Evolutionary conservation across 768 basidiomycete genomes (phyloP).

Genomic region (Termitomyces sp.): DNA sequence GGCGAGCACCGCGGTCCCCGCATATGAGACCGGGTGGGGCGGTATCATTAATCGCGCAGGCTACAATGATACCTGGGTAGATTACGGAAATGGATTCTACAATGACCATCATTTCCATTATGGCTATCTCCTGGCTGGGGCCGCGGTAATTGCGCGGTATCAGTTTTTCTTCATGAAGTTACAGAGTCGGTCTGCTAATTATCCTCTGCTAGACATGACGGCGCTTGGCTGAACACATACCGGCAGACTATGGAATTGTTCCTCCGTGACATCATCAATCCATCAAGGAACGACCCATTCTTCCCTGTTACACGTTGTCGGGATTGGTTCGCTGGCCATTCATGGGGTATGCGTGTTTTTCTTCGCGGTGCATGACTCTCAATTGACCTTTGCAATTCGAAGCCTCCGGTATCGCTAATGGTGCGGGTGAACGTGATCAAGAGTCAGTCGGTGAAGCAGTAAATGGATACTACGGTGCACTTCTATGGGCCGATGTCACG

Average conservation of each 20-base stretch:
- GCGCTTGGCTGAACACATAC: constrained; percentile 20
- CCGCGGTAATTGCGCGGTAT: constrained; percentile 26
- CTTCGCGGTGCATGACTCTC: not conserved
- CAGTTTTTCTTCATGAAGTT: not conserved
- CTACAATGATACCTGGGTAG: constrained; percentile 21
- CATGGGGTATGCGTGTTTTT: constrained; percentile 22
- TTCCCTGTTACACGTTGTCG: constrained; percentile 25
- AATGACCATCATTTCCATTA: constrained; percentile 33
- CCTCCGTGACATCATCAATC: constrained; percentile 28
- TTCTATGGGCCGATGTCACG: constrained; percentile 25
- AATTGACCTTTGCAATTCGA: not conserved
- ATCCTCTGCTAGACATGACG: constrained; percentile 15
- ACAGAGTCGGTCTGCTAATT: not conserved
- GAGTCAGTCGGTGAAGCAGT: constrained; percentile 28
- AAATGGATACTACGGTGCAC: constrained; percentile 29
- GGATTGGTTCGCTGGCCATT: constrained; percentile 32
- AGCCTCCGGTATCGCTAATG: constrained; percentile 30
- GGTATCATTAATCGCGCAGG: constrained; percentile 27
- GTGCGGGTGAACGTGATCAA: constrained; percentile 26
- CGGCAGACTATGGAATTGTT: constrained; percentile 20
- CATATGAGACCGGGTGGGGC: constrained; percentile 29
- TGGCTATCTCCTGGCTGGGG: constrained; percentile 25
- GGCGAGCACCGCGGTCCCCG: constrained; percentile 17
- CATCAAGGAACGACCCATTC: constrained; percentile 23
- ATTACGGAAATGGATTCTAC: constrained; percentile 30